These are phyloP conservation scores for Amphichorda felina DNA, from an alignment of 2,329 filamentous ascomycete genomes.

Conservation along the genomic window DNA sequence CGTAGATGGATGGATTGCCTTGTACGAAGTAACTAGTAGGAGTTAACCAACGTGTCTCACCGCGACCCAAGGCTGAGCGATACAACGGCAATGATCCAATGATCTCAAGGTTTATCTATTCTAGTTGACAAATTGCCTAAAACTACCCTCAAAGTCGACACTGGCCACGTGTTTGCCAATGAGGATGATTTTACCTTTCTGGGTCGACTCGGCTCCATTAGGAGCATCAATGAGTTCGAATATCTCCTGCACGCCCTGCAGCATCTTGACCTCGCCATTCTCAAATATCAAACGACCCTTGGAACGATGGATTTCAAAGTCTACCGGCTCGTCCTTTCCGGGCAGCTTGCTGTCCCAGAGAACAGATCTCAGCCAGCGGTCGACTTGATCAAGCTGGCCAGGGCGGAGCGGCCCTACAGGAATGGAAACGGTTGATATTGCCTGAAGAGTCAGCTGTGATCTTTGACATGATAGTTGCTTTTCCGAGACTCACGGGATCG, in stretches of 20 bases:
- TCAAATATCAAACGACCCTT: constrained; percentile 66
- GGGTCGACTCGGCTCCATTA: constrained; percentile 13
- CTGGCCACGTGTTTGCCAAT: constrained; percentile 45
- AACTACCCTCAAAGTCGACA: constrained; percentile 38
- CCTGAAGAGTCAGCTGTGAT: constrained; percentile 29
- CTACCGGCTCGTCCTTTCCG: constrained; percentile 16
- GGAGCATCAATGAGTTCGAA: constrained; percentile 75
- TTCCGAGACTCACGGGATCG: constrained; percentile 63
- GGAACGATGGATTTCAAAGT: constrained; percentile 74
- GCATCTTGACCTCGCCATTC: constrained; percentile 57
- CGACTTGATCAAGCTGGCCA: constrained; percentile 50
- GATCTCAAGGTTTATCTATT: neutral
- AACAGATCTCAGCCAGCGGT: constrained; percentile 71
- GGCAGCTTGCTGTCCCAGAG: constrained; percentile 70
- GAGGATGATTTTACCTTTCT: constrained; percentile 47
- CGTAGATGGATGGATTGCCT: no score
- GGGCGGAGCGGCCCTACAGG: constrained; percentile 47
- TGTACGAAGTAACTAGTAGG: no score
- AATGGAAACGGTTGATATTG: constrained; percentile 74
- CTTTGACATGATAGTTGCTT: no score
- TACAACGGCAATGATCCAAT: neutral
- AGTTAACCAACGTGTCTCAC: no score
- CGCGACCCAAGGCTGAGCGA: neutral
- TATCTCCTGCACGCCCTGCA: constrained; percentile 86
- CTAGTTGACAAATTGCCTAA: constrained; percentile 15